A percentile compares a stretch with the other conserved stretches of the same genome.
Conservation (phyloP, 208 protist genomes). For the Novymonas esmeraldas region DNA sequence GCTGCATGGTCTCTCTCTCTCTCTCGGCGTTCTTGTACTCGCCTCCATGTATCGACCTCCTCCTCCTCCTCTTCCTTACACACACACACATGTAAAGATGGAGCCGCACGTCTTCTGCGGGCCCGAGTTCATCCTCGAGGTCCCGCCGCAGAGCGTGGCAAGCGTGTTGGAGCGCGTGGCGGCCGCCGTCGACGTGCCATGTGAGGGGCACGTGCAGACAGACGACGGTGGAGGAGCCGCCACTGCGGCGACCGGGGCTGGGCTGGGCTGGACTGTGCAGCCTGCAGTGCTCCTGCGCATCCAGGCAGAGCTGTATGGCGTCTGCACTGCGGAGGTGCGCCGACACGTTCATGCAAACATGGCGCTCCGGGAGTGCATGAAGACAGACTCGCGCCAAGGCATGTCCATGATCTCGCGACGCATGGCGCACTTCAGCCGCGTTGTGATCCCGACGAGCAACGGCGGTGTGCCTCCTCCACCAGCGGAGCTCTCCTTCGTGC, state of each 20-base stretch:
- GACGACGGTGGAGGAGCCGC: no score
- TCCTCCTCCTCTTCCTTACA: not conserved
- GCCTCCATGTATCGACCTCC: not conserved
- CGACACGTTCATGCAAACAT: conserved; percentile 44
- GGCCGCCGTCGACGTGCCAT: no score
- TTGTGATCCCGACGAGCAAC: conserved; percentile 22
- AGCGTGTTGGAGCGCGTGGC: conserved; percentile 96
- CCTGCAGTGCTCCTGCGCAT: conserved; percentile 84
- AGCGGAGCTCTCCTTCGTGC: conserved; percentile 37
- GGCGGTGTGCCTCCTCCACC: conserved; percentile 44
- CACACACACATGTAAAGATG: no score
- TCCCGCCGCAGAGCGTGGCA: conserved; percentile 82
- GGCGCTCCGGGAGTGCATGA: conserved; percentile 54
- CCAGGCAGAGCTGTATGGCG: conserved; percentile 90
- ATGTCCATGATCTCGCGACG: conserved; percentile 32
- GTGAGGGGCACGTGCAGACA: no score
- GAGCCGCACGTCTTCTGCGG: conserved; percentile 99
- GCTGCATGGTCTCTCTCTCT: not conserved
- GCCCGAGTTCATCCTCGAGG: conserved; percentile 93
- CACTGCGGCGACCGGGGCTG: conserved; percentile 73
- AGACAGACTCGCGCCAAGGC: conserved; percentile 67
- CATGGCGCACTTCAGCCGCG: conserved; percentile 25
- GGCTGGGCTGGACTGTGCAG: conserved; percentile 97
- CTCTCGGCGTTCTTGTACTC: no score
- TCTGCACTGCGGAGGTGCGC: conserved; percentile 82